Evolutionary conservation across 176 grass and related monocot species (phyloP).

Genomic region (Oryza officinalis): DNA sequence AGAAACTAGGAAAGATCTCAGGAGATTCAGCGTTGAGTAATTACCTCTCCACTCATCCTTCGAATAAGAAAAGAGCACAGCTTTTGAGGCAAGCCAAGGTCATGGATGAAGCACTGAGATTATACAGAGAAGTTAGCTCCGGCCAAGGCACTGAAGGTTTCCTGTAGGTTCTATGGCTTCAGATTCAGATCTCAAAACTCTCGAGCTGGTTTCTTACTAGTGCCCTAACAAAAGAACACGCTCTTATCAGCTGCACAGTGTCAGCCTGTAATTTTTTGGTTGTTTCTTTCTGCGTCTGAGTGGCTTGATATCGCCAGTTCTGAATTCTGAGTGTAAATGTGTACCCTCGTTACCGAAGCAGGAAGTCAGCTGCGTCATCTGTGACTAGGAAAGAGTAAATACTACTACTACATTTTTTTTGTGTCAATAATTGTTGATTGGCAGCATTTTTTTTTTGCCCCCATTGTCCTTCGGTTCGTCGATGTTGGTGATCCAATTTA

Average conservation of each 20-base stretch:
- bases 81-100: slow-evolving; percentile 62
- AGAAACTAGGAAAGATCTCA: slow-evolving; percentile 72
- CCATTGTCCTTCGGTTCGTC: background rate
- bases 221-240: background rate
- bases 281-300: background rate
- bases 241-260: background rate
- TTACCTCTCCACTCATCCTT: slow-evolving; percentile 93
- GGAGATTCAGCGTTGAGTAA: slow-evolving; percentile 65
- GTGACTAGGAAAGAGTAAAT: slow-evolving; percentile 13
- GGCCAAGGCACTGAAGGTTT: slow-evolving; percentile 74
- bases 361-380: background rate
- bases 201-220: background rate
- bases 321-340: background rate
- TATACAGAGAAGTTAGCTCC: slow-evolving; percentile 59
- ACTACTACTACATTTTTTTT: too few relatives aligned
- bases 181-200: background rate
- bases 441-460: background rate
- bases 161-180: slow-evolving; percentile 47
- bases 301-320: background rate
- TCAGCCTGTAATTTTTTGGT: background rate
- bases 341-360: background rate
- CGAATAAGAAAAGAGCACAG: slow-evolving; percentile 74
- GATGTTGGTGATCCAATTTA: background rate
- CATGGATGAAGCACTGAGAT: slow-evolving; percentile 72
- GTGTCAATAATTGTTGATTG: slow-evolving; percentile 31